Conservation (phyloP, 2,329 filamentous ascomycete species). For the Xylariaceae sp. region DNA sequence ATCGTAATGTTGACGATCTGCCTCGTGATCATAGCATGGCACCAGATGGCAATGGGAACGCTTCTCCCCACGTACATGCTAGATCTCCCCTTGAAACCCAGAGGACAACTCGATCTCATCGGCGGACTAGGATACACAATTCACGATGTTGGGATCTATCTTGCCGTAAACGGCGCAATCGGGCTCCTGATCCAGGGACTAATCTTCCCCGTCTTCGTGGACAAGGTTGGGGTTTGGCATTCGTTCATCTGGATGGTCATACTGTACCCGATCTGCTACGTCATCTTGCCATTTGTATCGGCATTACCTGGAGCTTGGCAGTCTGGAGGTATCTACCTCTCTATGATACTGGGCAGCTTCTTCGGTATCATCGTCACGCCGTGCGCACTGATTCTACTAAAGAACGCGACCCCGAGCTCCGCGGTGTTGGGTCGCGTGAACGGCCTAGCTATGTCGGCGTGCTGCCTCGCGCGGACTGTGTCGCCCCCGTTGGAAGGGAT, state of each 20-base stretch:
- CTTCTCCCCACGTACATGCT: slow-evolving; percentile 42
- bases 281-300: slow-evolving; percentile 65
- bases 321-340: slow-evolving; percentile 62
- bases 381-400: slow-evolving; percentile 66
- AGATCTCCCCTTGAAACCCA: slow-evolving; percentile 30
- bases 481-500: slow-evolving; percentile 65
- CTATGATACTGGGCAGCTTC: slow-evolving; percentile 61
- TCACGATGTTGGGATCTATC: slow-evolving; percentile 63
- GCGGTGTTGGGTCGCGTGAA: slow-evolving; percentile 67
- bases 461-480: slow-evolving; percentile 66
- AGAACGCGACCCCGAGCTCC: slow-evolving; percentile 63
- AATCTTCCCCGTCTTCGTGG: slow-evolving; percentile 63
- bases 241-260: slow-evolving; percentile 62
- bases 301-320: slow-evolving; percentile 51
- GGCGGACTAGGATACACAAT: slow-evolving; percentile 65
- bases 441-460: slow-evolving; percentile 66
- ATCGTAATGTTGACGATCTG: slow-evolving; percentile 40
- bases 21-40: slow-evolving; percentile 40
- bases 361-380: slow-evolving; percentile 67
- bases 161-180: slow-evolving; percentile 67
- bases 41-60: slow-evolving; percentile 43
- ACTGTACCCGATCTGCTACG: slow-evolving; percentile 63
- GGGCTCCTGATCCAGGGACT: slow-evolving; percentile 70
- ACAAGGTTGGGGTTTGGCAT: slow-evolving; percentile 62
- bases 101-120: slow-evolving; percentile 37